Evolutionary conservation across 208 protist genomes (phyloP).

Genomic region (Trypanosoma vivax): DNA sequence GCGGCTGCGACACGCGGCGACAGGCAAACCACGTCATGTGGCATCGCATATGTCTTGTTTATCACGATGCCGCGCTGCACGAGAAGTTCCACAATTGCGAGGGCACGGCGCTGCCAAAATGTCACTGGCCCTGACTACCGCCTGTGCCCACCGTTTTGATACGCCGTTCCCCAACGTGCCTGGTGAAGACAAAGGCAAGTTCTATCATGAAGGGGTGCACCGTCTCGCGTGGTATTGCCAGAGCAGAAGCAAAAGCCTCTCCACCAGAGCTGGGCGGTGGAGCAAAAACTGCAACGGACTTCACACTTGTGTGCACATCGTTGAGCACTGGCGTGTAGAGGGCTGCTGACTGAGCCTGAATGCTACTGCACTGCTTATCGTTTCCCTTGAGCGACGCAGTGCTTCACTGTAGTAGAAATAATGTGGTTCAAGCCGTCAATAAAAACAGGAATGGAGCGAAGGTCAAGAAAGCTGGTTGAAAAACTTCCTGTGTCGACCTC

Average conservation of each 20-base stretch:
- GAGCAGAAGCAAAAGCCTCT: slow-evolving; percentile 22
- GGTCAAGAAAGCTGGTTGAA: slow-evolving; percentile 36
- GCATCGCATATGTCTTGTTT: slow-evolving; percentile 27
- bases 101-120: slow-evolving; percentile 16
- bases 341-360: slow-evolving; percentile 8
- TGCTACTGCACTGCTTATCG: background rate
- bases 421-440: slow-evolving; percentile 30
- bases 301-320: slow-evolving; percentile 29
- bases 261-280: slow-evolving; percentile 13
- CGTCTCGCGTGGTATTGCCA: slow-evolving; percentile 8
- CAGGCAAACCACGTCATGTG: slow-evolving; percentile 17
- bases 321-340: slow-evolving; percentile 28
- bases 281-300: slow-evolving; percentile 20
- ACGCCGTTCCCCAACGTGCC: slow-evolving; percentile 20
- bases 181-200: slow-evolving; percentile 50
- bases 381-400: slow-evolving; percentile 4
- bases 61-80: slow-evolving; percentile 4
- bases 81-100: slow-evolving; percentile 16
- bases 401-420: slow-evolving; percentile 4
- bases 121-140: background rate
- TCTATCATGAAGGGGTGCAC: slow-evolving; percentile 43
- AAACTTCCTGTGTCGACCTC: slow-evolving; percentile 2
- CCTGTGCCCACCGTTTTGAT: background rate
- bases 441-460: slow-evolving; percentile 26
- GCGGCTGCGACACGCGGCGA: slow-evolving; percentile 38